Evolutionary conservation across 306 rosid species (phyloP), one percentile per base, ranked within the genome.

Genomic region (Coriaria nepalensis): DNA sequence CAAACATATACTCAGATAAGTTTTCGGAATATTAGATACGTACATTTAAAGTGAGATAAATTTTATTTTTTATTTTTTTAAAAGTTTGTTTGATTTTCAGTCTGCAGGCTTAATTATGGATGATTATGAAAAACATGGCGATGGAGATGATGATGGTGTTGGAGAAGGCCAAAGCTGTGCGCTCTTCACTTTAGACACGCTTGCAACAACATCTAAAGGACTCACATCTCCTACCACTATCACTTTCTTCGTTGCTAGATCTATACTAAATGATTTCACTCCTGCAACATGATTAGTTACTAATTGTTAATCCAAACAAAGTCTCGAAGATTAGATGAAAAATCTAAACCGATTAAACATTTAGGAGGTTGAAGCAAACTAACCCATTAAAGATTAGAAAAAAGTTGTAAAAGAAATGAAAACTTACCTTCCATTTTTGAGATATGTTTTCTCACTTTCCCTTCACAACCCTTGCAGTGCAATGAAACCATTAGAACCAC

Each of bases 181-280:
- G 12, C 57, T 73, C 73, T 85, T 90, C 53, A 90, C 98, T 73
- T 82, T 77, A 9, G 93, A 82, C 6, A 90, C 78, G 57, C 94
- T 90, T 8, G 71, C 75, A 7, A 90, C 61, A 39, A 75, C 95
- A 10, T 63, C 79, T 35, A 73, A 63, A 32, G 95, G 93, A 0
- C 73, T 85, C 65, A 90, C 82, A 10, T 77, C 72, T 50, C 98
- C 98, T 0, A 65, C 59, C 6, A 90, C 78, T 3, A 79, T 90
- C 58, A 90, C 98, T 69, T 77, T 85, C 71, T 90, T 81, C 52
- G 74, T 72, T 53, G 63, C 75, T 49, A 69, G 57, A 48, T 90
- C 98, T 66, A 82, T 76, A 69, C 72, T 81, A 55, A 66, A 90
- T 43, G 94, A 85, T 63, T 66, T 77, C 71, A 90, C 98, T 71